A percentile compares a stretch with the other conserved stretches of the same genome.
Conservation (phyloP, 176 grass and related monocot genomes). For the Avena eriantha region DNA sequence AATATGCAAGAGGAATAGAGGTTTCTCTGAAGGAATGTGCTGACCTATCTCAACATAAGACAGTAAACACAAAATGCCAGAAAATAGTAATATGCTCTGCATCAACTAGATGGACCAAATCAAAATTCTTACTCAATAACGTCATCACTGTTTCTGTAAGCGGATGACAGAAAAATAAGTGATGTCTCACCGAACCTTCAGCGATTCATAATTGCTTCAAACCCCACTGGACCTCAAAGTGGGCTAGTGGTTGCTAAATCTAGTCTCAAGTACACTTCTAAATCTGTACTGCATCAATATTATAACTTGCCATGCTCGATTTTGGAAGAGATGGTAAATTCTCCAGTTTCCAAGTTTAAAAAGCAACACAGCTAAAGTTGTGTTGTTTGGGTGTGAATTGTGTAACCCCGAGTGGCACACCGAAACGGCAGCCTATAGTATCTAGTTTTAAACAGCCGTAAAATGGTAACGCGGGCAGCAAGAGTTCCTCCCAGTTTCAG, state of each 20-base stretch:
- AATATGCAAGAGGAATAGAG: background rate
- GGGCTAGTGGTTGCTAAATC: background rate
- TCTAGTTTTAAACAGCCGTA: background rate
- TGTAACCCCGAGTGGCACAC: background rate
- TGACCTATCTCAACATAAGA: background rate
- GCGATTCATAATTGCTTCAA: background rate
- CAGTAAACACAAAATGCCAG: background rate
- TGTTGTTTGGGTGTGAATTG: background rate
- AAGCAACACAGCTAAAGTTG: background rate
- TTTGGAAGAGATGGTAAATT: background rate
- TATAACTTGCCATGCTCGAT: background rate
- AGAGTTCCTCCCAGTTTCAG: too few relatives aligned
- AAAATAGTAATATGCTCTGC: conserved; percentile 1
- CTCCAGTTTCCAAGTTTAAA: background rate
- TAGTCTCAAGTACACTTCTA: background rate
- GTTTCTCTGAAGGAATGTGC: background rate
- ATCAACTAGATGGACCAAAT: background rate
- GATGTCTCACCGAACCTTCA: background rate
- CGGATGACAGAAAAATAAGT: background rate
- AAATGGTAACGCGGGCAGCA: too few relatives aligned
- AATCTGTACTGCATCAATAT: background rate
- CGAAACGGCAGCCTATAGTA: background rate
- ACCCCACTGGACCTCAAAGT: background rate
- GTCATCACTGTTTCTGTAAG: background rate
- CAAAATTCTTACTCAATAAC: background rate